phyloP scores from a whole-genome alignment of 495 filamentous ascomycete species.

The Hypomontagnella submonticulosa region DNA sequence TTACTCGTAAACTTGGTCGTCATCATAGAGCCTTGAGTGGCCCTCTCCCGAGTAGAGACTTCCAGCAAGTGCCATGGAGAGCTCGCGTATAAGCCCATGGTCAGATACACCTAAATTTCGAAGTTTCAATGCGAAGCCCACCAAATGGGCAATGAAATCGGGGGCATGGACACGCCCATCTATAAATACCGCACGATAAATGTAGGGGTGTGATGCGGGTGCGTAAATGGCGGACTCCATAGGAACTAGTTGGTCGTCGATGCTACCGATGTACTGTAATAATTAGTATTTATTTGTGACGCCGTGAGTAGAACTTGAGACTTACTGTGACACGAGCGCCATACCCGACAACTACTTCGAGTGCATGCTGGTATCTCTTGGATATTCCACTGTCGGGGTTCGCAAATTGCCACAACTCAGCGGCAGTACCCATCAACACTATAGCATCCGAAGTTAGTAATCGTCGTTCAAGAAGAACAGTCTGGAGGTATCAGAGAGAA shows the following conservation, averaged over 20 bases:
- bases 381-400: constrained; percentile 81
- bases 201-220: constrained; percentile 85
- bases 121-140: constrained; percentile 92
- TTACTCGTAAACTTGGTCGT: constrained; percentile 86
- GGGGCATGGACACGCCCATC: constrained; percentile 93
- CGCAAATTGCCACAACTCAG: constrained; percentile 93
- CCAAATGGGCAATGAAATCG: constrained; percentile 90
- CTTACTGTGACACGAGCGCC: constrained; percentile 77
- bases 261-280: constrained; percentile 73
- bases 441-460: constrained; percentile 14
- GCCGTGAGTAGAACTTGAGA: not conserved
- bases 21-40: constrained; percentile 93
- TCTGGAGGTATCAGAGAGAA: not conserved
- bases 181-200: constrained; percentile 93
- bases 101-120: constrained; percentile 92
- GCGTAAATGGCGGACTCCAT: constrained; percentile 83
- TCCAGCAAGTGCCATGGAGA: constrained; percentile 87
- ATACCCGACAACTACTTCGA: constrained; percentile 76
- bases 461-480: not conserved
- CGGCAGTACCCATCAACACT: constrained; percentile 83
- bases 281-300: constrained; percentile 9
- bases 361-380: constrained; percentile 78
- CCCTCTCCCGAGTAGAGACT: constrained; percentile 93
- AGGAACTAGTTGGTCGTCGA: constrained; percentile 96
- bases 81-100: constrained; percentile 91